Evolutionary conservation across 2,329 filamentous ascomycete genomes (phyloP).

Genomic region (Exophiala mesophila): DNA sequence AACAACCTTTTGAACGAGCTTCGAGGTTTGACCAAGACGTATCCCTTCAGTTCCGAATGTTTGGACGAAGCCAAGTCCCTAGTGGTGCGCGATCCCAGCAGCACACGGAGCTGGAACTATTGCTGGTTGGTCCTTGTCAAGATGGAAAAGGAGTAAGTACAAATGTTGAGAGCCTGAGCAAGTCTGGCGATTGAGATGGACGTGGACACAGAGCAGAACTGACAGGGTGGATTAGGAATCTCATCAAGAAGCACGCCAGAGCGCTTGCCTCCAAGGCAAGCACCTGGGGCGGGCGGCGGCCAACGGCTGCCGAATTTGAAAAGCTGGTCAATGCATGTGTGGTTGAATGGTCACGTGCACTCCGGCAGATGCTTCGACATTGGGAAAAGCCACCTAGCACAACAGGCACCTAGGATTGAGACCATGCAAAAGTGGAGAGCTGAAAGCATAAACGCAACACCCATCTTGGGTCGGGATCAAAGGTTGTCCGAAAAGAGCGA

Average conservation of each 20-base stretch:
- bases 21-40: slow-evolving; percentile 61
- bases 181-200: background rate
- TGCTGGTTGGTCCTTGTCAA: slow-evolving; percentile 68
- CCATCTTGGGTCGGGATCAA: no score
- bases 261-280: slow-evolving; percentile 57
- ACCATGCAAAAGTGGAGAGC: no score
- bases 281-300: slow-evolving; percentile 64
- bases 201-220: background rate
- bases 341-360: slow-evolving; percentile 61
- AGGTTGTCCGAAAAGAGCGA: no score
- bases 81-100: slow-evolving; percentile 60
- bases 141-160: slow-evolving; percentile 61
- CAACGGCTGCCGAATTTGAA: slow-evolving; percentile 51
- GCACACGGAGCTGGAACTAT: slow-evolving; percentile 69
- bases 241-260: slow-evolving; percentile 58
- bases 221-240: slow-evolving; percentile 39
- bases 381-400: slow-evolving; percentile 58
- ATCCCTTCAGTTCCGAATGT: slow-evolving; percentile 62
- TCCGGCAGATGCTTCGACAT: slow-evolving; percentile 63
- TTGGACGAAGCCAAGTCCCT: slow-evolving; percentile 61
- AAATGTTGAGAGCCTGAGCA: no score
- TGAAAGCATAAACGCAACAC: no score
- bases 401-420: slow-evolving; percentile 26
- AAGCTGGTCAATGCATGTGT: slow-evolving; percentile 60
- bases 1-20: slow-evolving; percentile 66